Base-by-base conservation (phyloP, 371 early-diverging fungal genomes). In the Mortierella sp. region DNA sequence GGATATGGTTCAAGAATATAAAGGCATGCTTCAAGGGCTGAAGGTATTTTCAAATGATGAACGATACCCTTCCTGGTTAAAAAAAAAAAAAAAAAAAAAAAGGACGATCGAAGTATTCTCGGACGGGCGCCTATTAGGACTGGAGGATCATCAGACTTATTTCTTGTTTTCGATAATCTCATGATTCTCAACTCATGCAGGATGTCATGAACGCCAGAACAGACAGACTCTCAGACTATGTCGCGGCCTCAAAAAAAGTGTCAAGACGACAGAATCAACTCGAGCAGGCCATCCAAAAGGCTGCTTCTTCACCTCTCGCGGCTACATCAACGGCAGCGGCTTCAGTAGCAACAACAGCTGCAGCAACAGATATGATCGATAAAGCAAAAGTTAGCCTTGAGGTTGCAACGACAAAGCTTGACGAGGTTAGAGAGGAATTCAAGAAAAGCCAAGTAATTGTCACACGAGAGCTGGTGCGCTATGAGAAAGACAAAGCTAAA, bases 1-100 rank as follows among this genome's bases (percentile, higher is more conserved):
- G 63, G 89, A 89, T 72, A 84, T 89, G 37, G 82, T 89, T 73
- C 80, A 84, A 45, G 89, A 88, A 64, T 87, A 88, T 55, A 87
- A 84, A 66, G 80, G 85, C 37, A 84, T 86, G 26, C 82, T 85
- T 64, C 88, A 89, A 66, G 84, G 85, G 15, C 67, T 85, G 63
- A 84, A 89, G 85, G 81, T 84, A 74, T 50, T 57, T 23, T 7
- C 23, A 14, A 21, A 44, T 16, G 44, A 46, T 15, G 30, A 58
- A 44, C 14, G 56, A 45, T 44, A 18, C 21, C 15, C 15, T n/a
- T 55, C 25, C 37, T 5, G 37, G 9, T 37, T 9, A 37, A 37
- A 37, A n/a, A n/a, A n/a, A n/a, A n/a, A n/a, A n/a, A n/a, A n/a
- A n/a, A n/a, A n/a, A n/a, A n/a, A n/a, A n/a, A n/a, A n/a, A n/a